A percentile compares a stretch with the other conserved stretches of the same genome.
Evolutionary conservation across 2,329 filamentous ascomycete genomes (phyloP).

Genomic region (Alternaria longipes): DNA sequence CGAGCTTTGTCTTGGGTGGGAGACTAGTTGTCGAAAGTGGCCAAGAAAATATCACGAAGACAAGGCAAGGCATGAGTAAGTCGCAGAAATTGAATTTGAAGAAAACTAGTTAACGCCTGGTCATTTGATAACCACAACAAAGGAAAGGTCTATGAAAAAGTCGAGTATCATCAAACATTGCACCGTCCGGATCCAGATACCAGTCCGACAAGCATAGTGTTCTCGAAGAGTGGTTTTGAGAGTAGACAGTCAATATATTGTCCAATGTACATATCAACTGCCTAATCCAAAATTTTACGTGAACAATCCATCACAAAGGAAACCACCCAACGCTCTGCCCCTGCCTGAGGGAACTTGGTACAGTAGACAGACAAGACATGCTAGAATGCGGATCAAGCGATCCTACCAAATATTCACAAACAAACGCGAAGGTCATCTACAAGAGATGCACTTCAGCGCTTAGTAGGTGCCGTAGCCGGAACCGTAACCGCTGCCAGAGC

Average conservation of each 20-base stretch:
- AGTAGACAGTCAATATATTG: conserved; percentile 38
- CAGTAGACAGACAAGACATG: conserved; percentile 34
- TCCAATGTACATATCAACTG: conserved; percentile 25
- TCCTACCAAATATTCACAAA: conserved; percentile 23
- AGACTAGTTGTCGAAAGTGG: background rate
- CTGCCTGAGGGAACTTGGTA: conserved; percentile 33
- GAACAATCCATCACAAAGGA: conserved; percentile 28
- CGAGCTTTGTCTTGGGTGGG: background rate
- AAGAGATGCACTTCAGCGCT: conserved; percentile 17
- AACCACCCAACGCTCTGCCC: conserved; percentile 25
- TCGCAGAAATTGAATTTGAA: background rate
- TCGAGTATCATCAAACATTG: conserved; percentile 4
- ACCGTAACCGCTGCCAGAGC: conserved; percentile 26
- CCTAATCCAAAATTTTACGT: conserved; percentile 13
- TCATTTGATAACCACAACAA: conserved; percentile 15
- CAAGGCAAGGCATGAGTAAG: background rate
- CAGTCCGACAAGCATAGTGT: background rate
- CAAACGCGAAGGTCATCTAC: conserved; percentile 32
- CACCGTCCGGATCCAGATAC: background rate
- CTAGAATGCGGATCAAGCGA: conserved; percentile 39
- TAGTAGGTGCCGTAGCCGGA: conserved; percentile 38
- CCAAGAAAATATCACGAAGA: background rate
- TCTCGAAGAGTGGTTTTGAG: background rate
- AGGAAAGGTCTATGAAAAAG: conserved; percentile 21
- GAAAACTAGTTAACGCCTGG: background rate